Conservation (phyloP, 345 rosid genomes). For the Gynandropsis gynandra region DNA sequence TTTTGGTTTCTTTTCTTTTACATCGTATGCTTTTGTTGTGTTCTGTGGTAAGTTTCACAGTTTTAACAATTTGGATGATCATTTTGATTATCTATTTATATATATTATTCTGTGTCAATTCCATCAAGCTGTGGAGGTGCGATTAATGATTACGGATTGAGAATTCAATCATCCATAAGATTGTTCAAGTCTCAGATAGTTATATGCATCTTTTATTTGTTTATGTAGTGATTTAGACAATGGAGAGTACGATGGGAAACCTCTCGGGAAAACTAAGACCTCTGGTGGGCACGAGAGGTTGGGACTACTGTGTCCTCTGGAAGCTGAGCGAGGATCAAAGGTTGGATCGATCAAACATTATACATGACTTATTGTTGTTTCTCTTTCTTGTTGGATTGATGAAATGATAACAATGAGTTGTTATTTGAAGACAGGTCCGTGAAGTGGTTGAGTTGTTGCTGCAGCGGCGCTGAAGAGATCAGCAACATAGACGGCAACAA, state of each 20-base stretch:
- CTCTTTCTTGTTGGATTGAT: constrained; percentile 1
- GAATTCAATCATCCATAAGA: too few relatives aligned
- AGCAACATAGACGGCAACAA: constrained; percentile 16
- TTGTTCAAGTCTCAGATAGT: neutral
- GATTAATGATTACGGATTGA: too few relatives aligned
- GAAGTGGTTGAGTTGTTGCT: constrained; percentile 83
- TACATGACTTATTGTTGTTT: neutral
- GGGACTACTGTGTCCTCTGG: constrained; percentile 90
- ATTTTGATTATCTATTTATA: too few relatives aligned
- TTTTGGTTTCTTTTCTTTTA: constrained; percentile 16
- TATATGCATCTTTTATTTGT: neutral
- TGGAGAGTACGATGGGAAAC: constrained; percentile 39
- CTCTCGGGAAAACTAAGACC: constrained; percentile 63
- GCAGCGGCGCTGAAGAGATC: constrained; percentile 47
- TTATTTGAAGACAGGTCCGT: constrained; percentile 25
- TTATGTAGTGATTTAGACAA: constrained; percentile 20
- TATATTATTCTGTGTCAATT: too few relatives aligned
- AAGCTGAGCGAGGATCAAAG: constrained; percentile 77
- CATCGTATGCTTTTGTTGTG: constrained; percentile 12
- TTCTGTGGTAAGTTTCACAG: constrained; percentile 9
- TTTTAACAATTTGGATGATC: too few relatives aligned
- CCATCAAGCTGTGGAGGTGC: too few relatives aligned
- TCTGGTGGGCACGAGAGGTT: constrained; percentile 55
- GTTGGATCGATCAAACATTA: constrained; percentile 24
- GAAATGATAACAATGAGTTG: constrained; percentile 15